These are phyloP conservation scores for Rugosomyces carneus DNA, from an alignment of 1,284 basidiomycete genomes.

Conservation along the genomic window DNA sequence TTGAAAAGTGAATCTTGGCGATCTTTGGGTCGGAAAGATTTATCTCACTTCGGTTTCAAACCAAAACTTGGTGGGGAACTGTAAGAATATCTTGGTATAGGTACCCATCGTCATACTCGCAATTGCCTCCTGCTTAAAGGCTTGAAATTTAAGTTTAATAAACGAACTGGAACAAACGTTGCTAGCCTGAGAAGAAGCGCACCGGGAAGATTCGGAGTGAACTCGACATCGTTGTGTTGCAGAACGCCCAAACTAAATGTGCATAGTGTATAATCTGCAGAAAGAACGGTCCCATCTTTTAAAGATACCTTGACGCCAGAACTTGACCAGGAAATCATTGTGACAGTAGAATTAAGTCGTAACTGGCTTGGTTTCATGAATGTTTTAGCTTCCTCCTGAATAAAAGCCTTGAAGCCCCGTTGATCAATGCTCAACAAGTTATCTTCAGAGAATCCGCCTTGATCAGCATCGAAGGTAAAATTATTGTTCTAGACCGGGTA, in stretches of 20 bases:
- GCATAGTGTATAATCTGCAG: conserved; percentile 50
- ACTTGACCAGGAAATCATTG: conserved; percentile 40
- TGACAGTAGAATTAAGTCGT: conserved; percentile 48
- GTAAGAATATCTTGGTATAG: conserved; percentile 68
- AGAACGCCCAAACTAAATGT: conserved; percentile 62
- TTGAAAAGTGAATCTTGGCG: conserved; percentile 19
- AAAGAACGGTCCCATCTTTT: conserved; percentile 36
- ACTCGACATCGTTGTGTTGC: conserved; percentile 55
- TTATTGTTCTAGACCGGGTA: conserved; percentile 65
- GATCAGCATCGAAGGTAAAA: conserved; percentile 51
- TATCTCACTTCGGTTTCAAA: conserved; percentile 55
- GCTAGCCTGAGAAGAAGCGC: too few relatives aligned
- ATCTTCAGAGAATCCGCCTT: conserved; percentile 53
- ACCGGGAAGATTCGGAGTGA: conserved; percentile 48
- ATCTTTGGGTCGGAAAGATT: neutral
- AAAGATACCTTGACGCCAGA: conserved; percentile 41
- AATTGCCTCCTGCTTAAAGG: conserved; percentile 63
- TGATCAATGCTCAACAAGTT: conserved; percentile 54
- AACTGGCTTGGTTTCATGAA: conserved; percentile 44
- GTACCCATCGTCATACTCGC: conserved; percentile 62
- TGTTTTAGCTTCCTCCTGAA: conserved; percentile 47
- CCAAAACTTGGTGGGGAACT: conserved; percentile 65
- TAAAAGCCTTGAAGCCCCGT: conserved; percentile 53
- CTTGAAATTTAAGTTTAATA: conserved; percentile 15
- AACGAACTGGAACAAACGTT: too few relatives aligned